phyloP scores from a whole-genome alignment of 441 rosid species.

The Mallotus japonicus region DNA sequence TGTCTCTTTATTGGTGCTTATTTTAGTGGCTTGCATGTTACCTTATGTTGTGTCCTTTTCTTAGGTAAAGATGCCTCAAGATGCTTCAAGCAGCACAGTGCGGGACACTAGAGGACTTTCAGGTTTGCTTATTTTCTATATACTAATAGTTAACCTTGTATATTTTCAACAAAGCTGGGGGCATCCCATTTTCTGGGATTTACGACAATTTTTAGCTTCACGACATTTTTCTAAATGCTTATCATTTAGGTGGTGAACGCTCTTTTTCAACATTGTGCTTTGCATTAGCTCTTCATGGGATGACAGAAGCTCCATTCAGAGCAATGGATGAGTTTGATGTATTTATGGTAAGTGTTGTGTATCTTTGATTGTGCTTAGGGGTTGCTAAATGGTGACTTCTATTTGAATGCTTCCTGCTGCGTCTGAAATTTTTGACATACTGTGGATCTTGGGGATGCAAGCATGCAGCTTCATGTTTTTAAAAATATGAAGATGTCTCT shows the following conservation, averaged over 20 bases:
- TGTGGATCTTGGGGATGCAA: background rate
- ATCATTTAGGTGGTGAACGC: conserved; percentile 81
- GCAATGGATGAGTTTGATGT: conserved; percentile 99
- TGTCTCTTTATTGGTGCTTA: background rate
- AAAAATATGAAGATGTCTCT: background rate
- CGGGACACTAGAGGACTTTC: conserved; percentile 96
- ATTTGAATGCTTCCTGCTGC: background rate
- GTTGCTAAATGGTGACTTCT: conserved; percentile 2
- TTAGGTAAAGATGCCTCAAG: conserved; percentile 98
- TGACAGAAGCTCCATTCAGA: conserved; percentile 95
- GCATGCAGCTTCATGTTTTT: no score
- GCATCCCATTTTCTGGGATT: background rate
- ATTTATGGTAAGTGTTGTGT: conserved; percentile 63
- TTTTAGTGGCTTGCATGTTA: background rate
- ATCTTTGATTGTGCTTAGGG: background rate
- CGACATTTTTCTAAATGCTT: conserved; percentile 1
- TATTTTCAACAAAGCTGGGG: background rate
- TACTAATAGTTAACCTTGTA: background rate
- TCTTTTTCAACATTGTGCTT: conserved; percentile 98
- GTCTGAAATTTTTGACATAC: background rate
- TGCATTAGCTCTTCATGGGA: conserved; percentile 85
- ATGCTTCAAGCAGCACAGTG: conserved; percentile 68
- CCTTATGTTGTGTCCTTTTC: background rate
- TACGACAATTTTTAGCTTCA: background rate
- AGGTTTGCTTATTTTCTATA: conserved; percentile 45